phyloP scores from a whole-genome alignment of 768 basidiomycete genomes.

The Hygrophoropsis aurantiaca region DNA sequence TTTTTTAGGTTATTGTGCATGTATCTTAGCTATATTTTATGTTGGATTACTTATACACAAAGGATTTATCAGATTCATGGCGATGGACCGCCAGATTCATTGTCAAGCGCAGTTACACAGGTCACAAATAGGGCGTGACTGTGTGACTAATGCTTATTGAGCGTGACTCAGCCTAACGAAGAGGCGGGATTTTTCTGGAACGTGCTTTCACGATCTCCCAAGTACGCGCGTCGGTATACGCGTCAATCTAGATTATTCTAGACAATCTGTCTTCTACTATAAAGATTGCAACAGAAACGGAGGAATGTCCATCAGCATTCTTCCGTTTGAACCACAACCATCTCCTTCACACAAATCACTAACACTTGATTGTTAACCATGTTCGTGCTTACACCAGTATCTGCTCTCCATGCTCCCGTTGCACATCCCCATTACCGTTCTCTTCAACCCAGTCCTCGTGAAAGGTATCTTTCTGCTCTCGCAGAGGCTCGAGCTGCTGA shows the following conservation, averaged over 20 bases:
- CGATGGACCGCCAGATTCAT: too few species aligned
- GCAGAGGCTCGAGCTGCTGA: conserved; percentile 38
- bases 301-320: not conserved
- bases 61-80: too few species aligned
- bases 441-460: conserved; percentile 19
- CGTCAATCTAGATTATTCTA: not conserved
- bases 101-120: too few species aligned
- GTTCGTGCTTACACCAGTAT: conserved; percentile 9
- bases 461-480: conserved; percentile 37
- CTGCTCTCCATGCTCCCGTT: conserved; percentile 1
- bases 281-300: not conserved
- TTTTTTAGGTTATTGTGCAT: too few species aligned
- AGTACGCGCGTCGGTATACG: conserved; percentile 5
- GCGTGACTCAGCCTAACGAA: too few species aligned
- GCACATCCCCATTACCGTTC: not conserved
- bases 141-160: too few species aligned
- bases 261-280: not conserved
- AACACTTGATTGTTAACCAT: conserved; percentile 2
- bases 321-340: not conserved
- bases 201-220: not conserved
- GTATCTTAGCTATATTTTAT: not conserved
- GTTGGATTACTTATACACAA: too few species aligned
- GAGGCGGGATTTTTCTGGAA: conserved; percentile 5
- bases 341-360: not conserved
- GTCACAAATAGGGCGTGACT: too few species aligned